phyloP scores from a whole-genome alignment of 2,329 filamentous ascomycete genomes.

The Cercospora beticola region DNA sequence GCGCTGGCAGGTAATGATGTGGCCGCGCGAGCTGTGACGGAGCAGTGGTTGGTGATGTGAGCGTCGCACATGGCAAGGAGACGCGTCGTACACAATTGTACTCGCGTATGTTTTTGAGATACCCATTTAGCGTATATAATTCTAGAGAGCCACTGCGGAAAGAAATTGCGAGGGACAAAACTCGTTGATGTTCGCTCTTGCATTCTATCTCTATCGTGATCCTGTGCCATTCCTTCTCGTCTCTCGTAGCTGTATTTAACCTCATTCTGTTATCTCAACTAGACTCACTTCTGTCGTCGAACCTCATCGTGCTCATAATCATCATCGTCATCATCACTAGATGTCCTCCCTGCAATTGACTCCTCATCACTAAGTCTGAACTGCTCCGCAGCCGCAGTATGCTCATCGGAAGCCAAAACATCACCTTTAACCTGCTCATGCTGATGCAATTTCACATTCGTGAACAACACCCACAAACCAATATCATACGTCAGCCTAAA shows the following conservation, averaged over 20 bases:
- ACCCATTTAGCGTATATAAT: slow-evolving; percentile 7
- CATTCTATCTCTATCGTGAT: neutral
- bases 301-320: neutral
- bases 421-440: slow-evolving; percentile 14
- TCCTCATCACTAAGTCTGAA: slow-evolving; percentile 12
- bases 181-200: neutral
- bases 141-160: neutral
- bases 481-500: slow-evolving; percentile 59
- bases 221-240: neutral
- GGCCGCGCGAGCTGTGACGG: slow-evolving; percentile 61
- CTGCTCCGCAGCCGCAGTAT: neutral
- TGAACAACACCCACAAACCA: slow-evolving; percentile 59
- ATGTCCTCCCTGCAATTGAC: neutral
- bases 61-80: neutral
- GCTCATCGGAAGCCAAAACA: neutral
- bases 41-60: slow-evolving; percentile 53
- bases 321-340: slow-evolving; percentile 7
- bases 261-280: neutral
- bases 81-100: neutral
- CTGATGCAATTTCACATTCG: slow-evolving; percentile 54
- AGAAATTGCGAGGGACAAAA: neutral
- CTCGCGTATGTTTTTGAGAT: slow-evolving; percentile 1
- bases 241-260: neutral
- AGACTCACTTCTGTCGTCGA: neutral
- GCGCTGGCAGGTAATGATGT: slow-evolving; percentile 62